Base-by-base conservation (phyloP, 257 asterid genomes). In the Jaltomata sinuosa region DNA sequence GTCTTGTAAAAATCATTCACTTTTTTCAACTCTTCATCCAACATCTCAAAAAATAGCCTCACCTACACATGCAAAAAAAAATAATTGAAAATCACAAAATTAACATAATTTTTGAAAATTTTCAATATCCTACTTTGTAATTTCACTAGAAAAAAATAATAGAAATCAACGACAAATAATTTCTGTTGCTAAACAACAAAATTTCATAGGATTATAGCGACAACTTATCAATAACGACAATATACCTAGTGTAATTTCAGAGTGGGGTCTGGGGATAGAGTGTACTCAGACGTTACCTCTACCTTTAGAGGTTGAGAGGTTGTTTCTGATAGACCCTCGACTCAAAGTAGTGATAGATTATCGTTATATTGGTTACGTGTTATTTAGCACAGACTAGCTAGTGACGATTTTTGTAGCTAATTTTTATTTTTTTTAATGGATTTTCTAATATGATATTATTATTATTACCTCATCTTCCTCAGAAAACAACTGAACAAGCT, bases 401-500 rank as follows among this genome's bases (percentile, higher is more conserved):
- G 53, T 1, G 15, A 32, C 1, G 0, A 34, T 8, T 68, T 68
- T 34, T 6, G 5, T 36, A 36, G 10, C 10, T 36, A 68, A 68
- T 68, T 68, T 5, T 0, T 4, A 2, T 5, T 27, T 12, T 27
- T 21, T 55, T 8, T 19, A 9, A 0, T 11, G 8, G 10, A 2
- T 29, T 32, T 65, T 18, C 0, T 2, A 16, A 15, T 67, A 19
- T 19, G 34, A 6, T 7, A 27, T 53, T 6, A 54, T 29, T 3
- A 29, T 67, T 32, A 14, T 85, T 87, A 95, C 99, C 97, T 94
- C 99, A 78, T 96, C 95, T 87, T 96, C 97, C 88, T 92, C 92
- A 0, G 97, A 93, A 54, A 96, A 96, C 2, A 96, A 90, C 38
- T 93, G 97, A 72, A 82, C 89, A 22, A 96, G 95, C 68, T 96